Conservation (phyloP, 176 grass and related monocot genomes). For the Typha latifolia region DNA sequence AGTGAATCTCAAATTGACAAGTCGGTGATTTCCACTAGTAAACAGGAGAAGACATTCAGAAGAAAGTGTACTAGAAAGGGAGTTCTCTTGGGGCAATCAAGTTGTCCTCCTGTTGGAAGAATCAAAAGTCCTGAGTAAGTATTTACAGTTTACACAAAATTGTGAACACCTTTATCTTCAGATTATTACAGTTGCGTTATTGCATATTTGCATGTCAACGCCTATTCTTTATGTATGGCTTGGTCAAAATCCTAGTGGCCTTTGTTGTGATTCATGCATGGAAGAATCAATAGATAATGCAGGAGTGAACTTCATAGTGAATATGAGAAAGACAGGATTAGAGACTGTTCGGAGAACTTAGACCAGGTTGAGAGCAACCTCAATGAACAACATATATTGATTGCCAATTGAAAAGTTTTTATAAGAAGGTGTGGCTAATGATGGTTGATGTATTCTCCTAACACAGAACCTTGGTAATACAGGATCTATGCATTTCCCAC, state of each 20-base stretch:
- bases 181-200: not conserved
- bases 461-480: not conserved
- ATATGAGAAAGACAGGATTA: no score
- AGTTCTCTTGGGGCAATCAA: conserved; percentile 12
- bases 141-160: not conserved
- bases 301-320: no score
- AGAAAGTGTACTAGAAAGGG: not conserved
- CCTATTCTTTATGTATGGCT: no score
- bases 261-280: no score
- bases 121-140: conserved; percentile 1
- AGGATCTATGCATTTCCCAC: not conserved
- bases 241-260: no score
- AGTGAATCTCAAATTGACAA: conserved; percentile 2
- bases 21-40: conserved; percentile 25
- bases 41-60: conserved; percentile 3
- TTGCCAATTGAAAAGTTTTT: not conserved
- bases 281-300: no score
- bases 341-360: no score
- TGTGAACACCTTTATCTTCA: not conserved
- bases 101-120: conserved; percentile 31
- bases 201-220: no score
- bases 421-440: not conserved
- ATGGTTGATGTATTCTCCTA: not conserved
- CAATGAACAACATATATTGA: no score
- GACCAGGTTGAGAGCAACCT: no score